phyloP scores from a whole-genome alignment of 192 early-diverging fungal genomes.

The Tieghemiomyces parasiticus region DNA sequence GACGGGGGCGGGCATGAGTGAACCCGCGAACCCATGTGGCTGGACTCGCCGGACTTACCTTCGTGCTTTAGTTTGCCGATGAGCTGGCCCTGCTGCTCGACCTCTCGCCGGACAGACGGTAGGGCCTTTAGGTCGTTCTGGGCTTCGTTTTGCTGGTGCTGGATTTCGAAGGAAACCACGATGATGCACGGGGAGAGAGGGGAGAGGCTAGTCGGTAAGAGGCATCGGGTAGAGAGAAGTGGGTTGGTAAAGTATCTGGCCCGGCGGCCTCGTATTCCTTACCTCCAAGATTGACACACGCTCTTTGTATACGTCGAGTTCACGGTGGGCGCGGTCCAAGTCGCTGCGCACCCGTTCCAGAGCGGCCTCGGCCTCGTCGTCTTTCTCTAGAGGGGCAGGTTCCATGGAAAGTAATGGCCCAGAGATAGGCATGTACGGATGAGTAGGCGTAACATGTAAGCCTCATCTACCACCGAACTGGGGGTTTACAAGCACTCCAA shows the following conservation, averaged over 20 bases:
- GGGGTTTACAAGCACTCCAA: not conserved
- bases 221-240: conserved; percentile 15
- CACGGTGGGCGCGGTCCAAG: conserved; percentile 17
- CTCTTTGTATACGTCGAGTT: conserved; percentile 5
- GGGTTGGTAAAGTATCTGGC: conserved; percentile 24
- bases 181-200: conserved; percentile 35
- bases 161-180: conserved; percentile 30
- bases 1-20: too few species aligned
- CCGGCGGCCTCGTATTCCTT: conserved; percentile 37
- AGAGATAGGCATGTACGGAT: not conserved
- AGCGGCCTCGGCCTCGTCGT: conserved; percentile 43
- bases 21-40: too few species aligned
- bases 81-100: conserved; percentile 51
- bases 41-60: too few species aligned
- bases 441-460: not conserved
- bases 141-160: conserved; percentile 30
- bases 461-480: not conserved
- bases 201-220: conserved; percentile 26
- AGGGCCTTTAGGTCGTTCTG: not conserved
- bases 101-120: conserved; percentile 25
- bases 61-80: conserved; percentile 68
- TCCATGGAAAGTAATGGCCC: not conserved
- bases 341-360: conserved; percentile 31
- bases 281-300: conserved; percentile 25
- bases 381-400: conserved; percentile 18